A percentile compares a stretch with the other conserved stretches of the same genome.
Conservation (phyloP, 2,329 filamentous ascomycete genomes). For the Aspergillus nomiae region DNA sequence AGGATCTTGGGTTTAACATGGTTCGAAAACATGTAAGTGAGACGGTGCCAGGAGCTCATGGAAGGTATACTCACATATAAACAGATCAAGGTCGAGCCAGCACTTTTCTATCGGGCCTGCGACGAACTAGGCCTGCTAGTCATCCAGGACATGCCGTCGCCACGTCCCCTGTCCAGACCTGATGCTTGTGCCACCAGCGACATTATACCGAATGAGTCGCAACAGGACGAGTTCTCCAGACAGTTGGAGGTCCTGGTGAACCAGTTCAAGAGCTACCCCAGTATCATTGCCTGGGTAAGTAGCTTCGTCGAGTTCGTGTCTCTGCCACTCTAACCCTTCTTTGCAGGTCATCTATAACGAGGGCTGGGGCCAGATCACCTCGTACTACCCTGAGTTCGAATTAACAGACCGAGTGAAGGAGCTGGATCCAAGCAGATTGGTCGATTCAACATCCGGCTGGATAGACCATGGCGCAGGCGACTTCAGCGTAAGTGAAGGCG, state of each 20-base stretch:
- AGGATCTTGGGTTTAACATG: conserved; percentile 69
- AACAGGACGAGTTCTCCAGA: conserved; percentile 66
- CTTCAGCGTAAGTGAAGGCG: conserved; percentile 47
- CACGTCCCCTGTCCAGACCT: conserved; percentile 45
- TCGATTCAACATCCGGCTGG: conserved; percentile 68
- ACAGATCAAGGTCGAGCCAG: conserved; percentile 67
- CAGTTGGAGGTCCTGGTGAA: conserved; percentile 64
- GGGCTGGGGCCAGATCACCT: conserved; percentile 65
- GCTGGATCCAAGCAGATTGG: conserved; percentile 65
- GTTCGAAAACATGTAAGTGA: conserved; percentile 66
- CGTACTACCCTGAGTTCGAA: conserved; percentile 56
- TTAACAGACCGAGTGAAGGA: conserved; percentile 58
- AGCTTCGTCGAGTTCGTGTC: not conserved
- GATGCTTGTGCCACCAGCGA: conserved; percentile 18
- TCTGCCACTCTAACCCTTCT: not conserved
- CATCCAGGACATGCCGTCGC: conserved; percentile 72
- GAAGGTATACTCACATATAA: not conserved
- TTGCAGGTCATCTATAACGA: conserved; percentile 69
- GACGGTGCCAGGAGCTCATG: not conserved
- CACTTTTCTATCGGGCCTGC: conserved; percentile 68
- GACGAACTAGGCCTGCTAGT: conserved; percentile 67
- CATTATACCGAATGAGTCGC: conserved; percentile 42
- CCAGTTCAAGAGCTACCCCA: conserved; percentile 66
- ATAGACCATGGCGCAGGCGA: conserved; percentile 69
- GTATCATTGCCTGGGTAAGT: conserved; percentile 64